Conservation (phyloP, 352 stramenopile genomes). For the Phytophthora niederhauseri region DNA sequence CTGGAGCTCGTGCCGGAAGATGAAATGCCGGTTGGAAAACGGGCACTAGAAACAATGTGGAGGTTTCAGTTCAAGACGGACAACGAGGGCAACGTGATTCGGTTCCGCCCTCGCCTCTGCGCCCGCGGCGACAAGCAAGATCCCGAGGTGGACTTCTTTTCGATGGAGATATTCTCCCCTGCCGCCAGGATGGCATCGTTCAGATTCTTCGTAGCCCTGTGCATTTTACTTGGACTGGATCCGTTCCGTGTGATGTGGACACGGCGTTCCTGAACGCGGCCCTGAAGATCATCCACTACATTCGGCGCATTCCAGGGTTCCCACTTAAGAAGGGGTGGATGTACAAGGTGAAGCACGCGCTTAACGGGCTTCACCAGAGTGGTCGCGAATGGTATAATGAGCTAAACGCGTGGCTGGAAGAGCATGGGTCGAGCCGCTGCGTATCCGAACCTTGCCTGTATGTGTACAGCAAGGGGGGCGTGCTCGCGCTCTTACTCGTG, state of each 20-base stretch:
- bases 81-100: conserved; percentile 9
- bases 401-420: too few species aligned
- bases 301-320: neutral
- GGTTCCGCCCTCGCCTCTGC: conserved; percentile 6
- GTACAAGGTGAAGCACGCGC: neutral
- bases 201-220: conserved; percentile 6
- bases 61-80: conserved; percentile 14
- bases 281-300: neutral
- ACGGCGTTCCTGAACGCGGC: conserved; percentile 17
- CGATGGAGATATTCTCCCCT: conserved; percentile 1
- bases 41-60: conserved; percentile 1
- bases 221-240: conserved; percentile 6
- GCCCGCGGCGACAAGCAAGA: conserved; percentile 10
- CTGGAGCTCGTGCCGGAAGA: conserved; percentile 2
- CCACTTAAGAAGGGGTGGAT: neutral
- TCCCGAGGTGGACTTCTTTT: neutral
- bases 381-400: too few species aligned
- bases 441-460: too few species aligned
- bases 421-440: too few species aligned
- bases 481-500: too few species aligned
- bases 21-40: neutral
- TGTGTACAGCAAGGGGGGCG: too few species aligned
- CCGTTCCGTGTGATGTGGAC: conserved; percentile 12
- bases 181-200: conserved; percentile 16
- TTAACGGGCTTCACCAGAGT: neutral